These are phyloP conservation scores for Pulveroboletus ravenelii DNA, from an alignment of 768 basidiomycete genomes.

Conservation along the genomic window DNA sequence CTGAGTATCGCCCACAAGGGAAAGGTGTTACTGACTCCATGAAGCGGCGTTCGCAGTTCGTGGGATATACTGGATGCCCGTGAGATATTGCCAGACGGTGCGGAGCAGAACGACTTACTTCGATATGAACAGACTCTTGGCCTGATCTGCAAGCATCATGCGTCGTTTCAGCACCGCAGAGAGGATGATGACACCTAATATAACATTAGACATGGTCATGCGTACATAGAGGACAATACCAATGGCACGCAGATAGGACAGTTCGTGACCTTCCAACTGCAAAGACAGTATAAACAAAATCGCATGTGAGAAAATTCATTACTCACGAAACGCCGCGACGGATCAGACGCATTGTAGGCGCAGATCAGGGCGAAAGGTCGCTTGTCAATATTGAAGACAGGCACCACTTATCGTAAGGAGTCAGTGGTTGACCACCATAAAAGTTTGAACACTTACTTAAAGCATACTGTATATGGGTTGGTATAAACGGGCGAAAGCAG, in stretches of 20 bases:
- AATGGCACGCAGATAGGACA: slow-evolving; percentile 89
- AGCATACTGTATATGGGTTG: slow-evolving; percentile 78
- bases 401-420: slow-evolving; percentile 56
- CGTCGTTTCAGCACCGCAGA: slow-evolving; percentile 88
- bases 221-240: slow-evolving; percentile 36
- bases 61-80: slow-evolving; percentile 69
- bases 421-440: slow-evolving; percentile 1
- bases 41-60: slow-evolving; percentile 85
- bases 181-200: slow-evolving; percentile 78
- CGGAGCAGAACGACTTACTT: slow-evolving; percentile 49
- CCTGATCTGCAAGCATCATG: slow-evolving; percentile 93
- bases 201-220: slow-evolving; percentile 1
- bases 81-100: slow-evolving; percentile 4
- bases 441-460: slow-evolving; percentile 52
- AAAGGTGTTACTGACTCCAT: slow-evolving; percentile 55
- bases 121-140: slow-evolving; percentile 88
- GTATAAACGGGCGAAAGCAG: slow-evolving; percentile 80
- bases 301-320: not conserved
- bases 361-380: slow-evolving; percentile 87
- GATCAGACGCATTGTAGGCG: slow-evolving; percentile 82
- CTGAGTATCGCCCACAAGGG: not conserved
- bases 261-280: slow-evolving; percentile 81
- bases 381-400: slow-evolving; percentile 91
- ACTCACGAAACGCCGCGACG: slow-evolving; percentile 74
- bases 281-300: slow-evolving; percentile 8